Conservation (phyloP, 1,284 basidiomycete species). For the Ustilago trichophora region DNA sequence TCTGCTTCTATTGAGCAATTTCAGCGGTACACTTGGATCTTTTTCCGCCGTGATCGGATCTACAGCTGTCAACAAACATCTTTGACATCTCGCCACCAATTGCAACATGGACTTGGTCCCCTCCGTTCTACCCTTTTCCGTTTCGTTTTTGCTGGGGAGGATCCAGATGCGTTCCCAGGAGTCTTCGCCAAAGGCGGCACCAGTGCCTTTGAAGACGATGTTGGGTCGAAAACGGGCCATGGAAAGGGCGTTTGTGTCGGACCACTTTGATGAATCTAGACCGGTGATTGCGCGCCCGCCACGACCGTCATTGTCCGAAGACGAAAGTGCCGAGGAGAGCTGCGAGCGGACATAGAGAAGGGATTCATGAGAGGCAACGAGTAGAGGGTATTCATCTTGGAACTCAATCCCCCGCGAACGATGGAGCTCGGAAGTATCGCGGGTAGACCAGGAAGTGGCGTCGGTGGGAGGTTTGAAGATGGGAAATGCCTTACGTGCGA, state of each 20-base stretch:
- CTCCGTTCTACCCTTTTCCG: neutral
- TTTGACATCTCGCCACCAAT: slow-evolving; percentile 50
- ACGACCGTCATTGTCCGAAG: neutral
- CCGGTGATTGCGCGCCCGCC: slow-evolving; percentile 20
- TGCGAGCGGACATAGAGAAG: slow-evolving; percentile 32
- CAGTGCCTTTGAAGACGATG: slow-evolving; percentile 24
- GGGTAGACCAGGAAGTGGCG: neutral
- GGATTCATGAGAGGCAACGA: slow-evolving; percentile 45
- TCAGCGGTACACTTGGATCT: slow-evolving; percentile 49
- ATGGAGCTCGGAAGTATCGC: slow-evolving; percentile 18
- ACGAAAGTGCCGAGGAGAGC: slow-evolving; percentile 15
- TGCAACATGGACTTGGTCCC: slow-evolving; percentile 32
- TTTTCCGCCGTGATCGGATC: slow-evolving; percentile 48
- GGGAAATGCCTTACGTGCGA: slow-evolving; percentile 36
- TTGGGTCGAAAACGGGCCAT: slow-evolving; percentile 54
- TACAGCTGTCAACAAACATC: slow-evolving; percentile 54
- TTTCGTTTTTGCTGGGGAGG: neutral
- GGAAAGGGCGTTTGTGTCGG: slow-evolving; percentile 2
- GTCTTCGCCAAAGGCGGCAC: slow-evolving; percentile 42
- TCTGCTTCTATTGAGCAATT: slow-evolving; percentile 33
- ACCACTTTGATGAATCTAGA: slow-evolving; percentile 14
- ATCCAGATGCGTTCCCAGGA: slow-evolving; percentile 51
- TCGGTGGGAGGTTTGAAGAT: slow-evolving; percentile 51
- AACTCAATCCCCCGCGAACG: slow-evolving; percentile 48
- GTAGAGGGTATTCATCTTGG: slow-evolving; percentile 57